Base-by-base conservation (phyloP, 1,139 yeast species). In the Saccharomyces pastorianus region DNA sequence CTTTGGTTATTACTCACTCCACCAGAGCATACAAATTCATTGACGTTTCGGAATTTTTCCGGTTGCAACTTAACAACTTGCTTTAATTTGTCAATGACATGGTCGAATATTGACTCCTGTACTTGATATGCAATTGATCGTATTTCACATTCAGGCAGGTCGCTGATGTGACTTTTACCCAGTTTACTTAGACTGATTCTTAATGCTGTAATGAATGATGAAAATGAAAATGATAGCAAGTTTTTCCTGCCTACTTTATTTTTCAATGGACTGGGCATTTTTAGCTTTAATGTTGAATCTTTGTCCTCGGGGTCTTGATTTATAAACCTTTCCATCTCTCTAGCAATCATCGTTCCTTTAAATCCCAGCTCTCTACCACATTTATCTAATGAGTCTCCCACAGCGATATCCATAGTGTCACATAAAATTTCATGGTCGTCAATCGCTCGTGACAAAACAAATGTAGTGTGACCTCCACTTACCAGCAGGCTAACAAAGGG, bases 401-500 rank as follows among this genome's bases (percentile, higher is more conserved):
- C 86, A 0, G 99, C 97, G 28, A 90, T 88, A 66, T 93, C 99
- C 28, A 82, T 72, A 0, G 96, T 87, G 63, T 90, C 79, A 9
- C 86, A 82, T 5, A 95, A 64, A 1, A 93, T 79, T 56, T 81
- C 82, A 71, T 93, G 99, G 2, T 84, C 77, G 0, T 76, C 61
- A 1, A 88, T 63, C 11, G 85, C 73, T 44, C 71, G 73, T 60
- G 91, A 85, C 6, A 81, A 73, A 0, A 93, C 96, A 34, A 91
- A 73, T 83, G 90, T 83, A 0, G 99, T 90, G 65, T 93, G 99
- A 0, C 99, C 99, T 0, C 99, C 99, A 63, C 95, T 85, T 17
- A 86, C 93, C 38, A 93, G 73, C 28, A 93, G 71, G 62, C 95
- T 87, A 26, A 89, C 64, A 63, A 86, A 89, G 2, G 99, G 99